These are phyloP conservation scores for Saccharomyces pastorianus DNA, from an alignment of 1,139 yeast genomes.

Conservation along the genomic window DNA sequence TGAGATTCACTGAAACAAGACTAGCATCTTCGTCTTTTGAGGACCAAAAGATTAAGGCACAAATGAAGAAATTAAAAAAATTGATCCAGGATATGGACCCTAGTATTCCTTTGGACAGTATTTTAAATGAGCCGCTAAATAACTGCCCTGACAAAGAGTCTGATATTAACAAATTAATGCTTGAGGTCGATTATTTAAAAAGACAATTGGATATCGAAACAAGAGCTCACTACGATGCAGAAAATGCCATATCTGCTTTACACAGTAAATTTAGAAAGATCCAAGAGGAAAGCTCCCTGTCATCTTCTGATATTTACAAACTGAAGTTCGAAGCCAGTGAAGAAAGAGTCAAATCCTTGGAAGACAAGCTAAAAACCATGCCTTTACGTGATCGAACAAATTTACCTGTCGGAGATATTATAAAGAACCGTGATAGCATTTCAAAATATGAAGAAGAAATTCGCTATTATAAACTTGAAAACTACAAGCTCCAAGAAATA, in stretches of 20 bases:
- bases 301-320: conserved; percentile 28
- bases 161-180: conserved; percentile 30
- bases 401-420: conserved; percentile 20
- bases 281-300: conserved; percentile 22
- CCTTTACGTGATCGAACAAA: conserved; percentile 28
- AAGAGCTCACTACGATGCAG: conserved; percentile 30
- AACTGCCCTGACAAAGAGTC: conserved; percentile 23
- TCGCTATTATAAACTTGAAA: conserved; percentile 29
- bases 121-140: conserved; percentile 21
- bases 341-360: conserved; percentile 39
- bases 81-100: conserved; percentile 19
- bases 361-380: conserved; percentile 34
- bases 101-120: conserved; percentile 20
- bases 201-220: conserved; percentile 33
- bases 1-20: conserved; percentile 48
- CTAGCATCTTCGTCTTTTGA: conserved; percentile 48
- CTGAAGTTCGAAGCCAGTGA: conserved; percentile 38
- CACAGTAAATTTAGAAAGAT: conserved; percentile 29
- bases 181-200: conserved; percentile 36
- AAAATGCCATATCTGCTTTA: conserved; percentile 25
- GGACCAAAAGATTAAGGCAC: conserved; percentile 40
- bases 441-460: conserved; percentile 42
- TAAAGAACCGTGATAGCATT: conserved; percentile 26
- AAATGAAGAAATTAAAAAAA: conserved; percentile 33
- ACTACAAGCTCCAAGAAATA: conserved; percentile 41